Conservation (phyloP, 2,329 filamentous ascomycete genomes). For the Fusarium xyrophilum region DNA sequence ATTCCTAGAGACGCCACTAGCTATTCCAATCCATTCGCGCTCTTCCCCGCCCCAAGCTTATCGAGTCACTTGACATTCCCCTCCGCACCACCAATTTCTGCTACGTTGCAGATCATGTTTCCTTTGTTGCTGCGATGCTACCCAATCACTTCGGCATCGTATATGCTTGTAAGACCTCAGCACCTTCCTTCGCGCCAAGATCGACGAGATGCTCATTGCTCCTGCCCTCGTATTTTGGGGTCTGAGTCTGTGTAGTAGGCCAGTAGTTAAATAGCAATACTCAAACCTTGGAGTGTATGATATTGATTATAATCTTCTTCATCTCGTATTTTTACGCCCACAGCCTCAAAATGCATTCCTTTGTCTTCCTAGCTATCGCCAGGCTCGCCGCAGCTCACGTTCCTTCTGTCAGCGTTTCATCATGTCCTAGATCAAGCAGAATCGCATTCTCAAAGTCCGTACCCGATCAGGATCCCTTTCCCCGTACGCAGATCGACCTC, state of each 20-base stretch:
- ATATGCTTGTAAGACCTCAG: background rate
- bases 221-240: background rate
- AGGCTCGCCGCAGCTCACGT: conserved; percentile 20
- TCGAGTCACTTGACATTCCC: conserved; percentile 4
- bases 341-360: conserved; percentile 18
- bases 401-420: conserved; percentile 48
- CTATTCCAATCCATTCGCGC: background rate
- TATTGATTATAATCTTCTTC: background rate
- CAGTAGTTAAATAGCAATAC: background rate
- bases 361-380: background rate
- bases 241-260: conserved; percentile 11
- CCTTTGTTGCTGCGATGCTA: conserved; percentile 16
- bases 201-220: background rate
- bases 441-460: conserved; percentile 52
- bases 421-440: conserved; percentile 48
- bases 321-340: background rate
- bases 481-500: conserved; percentile 53
- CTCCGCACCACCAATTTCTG: conserved; percentile 1
- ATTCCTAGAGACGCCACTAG: background rate
- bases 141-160: conserved; percentile 12
- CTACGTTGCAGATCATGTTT: conserved; percentile 30
- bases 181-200: background rate
- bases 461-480: conserved; percentile 51
- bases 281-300: background rate
- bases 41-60: conserved; percentile 5